Base-by-base conservation (phyloP, 768 basidiomycete species). In the Macrolepiota fuliginosa region DNA sequence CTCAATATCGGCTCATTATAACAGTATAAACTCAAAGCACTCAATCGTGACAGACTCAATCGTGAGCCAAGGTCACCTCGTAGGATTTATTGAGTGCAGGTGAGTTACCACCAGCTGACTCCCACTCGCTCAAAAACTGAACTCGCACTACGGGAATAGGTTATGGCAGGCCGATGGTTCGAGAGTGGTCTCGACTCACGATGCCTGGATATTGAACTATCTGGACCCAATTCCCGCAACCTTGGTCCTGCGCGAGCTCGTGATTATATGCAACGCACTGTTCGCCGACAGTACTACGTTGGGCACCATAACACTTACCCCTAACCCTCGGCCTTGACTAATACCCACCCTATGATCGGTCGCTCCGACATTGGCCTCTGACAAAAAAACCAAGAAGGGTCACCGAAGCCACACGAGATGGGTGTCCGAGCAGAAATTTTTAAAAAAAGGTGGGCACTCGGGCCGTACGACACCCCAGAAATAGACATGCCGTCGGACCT, bases 81-180 rank as follows among this genome's bases (percentile, higher is more conserved):
- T 83, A 86, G n/a, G 83, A 73, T 67, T 82, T 87, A 58, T 83
- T 82, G 62, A 88, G 74, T 35, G 68, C 72, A 2, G 84, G 81
- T 19, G 69, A 57, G 1, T 60, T 47, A 1, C 58, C 64, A 11
- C 68, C 70, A 25, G 72, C 65, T 57, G 77, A 73, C 53, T 79
- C 81, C 86, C 85, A 87, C 72, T 85, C 81, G 57, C 80, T 80
- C 19, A 80, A 67, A 62, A 88, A 86, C 70, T 80, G 78, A n/a
- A 76, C 72, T 62, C 78, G 75, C 50, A 77, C 79, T 81, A 60
- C 49, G 69, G 69, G 45, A 32, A n/a, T n/a, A 55, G 40, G 53
- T 68, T 62, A 47, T 54, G 27, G 51, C 25, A 32, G 19, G 56
- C 7, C n/a, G 42, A 45, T 51, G 60, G 37, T 24, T 24, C 10